These are phyloP conservation scores for Fusarium anthophilum DNA, from an alignment of 2,329 filamentous ascomycete species.

Conservation along the genomic window DNA sequence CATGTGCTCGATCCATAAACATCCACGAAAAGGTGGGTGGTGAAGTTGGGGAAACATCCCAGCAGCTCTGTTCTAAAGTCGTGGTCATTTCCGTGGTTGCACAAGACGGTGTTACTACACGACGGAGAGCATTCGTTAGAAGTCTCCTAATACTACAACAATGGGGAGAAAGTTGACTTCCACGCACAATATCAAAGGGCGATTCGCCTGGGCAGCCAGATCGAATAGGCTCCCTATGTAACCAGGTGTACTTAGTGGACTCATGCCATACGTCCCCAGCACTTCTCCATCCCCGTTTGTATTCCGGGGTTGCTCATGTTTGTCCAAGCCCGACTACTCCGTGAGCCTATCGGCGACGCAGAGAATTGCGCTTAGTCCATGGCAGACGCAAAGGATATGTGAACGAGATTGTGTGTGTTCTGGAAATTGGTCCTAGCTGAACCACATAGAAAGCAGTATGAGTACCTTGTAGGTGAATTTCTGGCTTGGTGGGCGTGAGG, in stretches of 20 bases:
- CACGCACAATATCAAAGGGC: background rate
- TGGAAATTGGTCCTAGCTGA: accelerated
- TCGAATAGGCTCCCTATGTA: background rate
- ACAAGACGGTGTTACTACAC: background rate
- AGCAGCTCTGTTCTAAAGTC: background rate
- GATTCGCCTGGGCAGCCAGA: background rate
- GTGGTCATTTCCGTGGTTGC: background rate
- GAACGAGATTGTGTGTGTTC: accelerated
- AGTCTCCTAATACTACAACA: accelerated
- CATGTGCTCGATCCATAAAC: background rate
- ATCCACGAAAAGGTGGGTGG: background rate
- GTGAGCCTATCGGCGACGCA: accelerated
- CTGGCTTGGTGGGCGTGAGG: background rate
- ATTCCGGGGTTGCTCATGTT: background rate
- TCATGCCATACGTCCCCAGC: background rate
- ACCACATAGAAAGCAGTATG: accelerated
- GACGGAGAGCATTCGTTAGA: accelerated
- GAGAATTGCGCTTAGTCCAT: background rate
- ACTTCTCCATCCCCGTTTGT: background rate
- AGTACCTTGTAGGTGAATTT: background rate
- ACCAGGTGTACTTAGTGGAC: background rate
- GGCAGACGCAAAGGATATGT: background rate
- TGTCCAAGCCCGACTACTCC: background rate
- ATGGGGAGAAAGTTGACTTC: accelerated
- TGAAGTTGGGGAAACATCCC: background rate